Percentiles rank a stretch among this genome's conserved stretches.
Evolutionary conservation across 352 stramenopile species (phyloP).

Genomic region (Phytophthora melonis): DNA sequence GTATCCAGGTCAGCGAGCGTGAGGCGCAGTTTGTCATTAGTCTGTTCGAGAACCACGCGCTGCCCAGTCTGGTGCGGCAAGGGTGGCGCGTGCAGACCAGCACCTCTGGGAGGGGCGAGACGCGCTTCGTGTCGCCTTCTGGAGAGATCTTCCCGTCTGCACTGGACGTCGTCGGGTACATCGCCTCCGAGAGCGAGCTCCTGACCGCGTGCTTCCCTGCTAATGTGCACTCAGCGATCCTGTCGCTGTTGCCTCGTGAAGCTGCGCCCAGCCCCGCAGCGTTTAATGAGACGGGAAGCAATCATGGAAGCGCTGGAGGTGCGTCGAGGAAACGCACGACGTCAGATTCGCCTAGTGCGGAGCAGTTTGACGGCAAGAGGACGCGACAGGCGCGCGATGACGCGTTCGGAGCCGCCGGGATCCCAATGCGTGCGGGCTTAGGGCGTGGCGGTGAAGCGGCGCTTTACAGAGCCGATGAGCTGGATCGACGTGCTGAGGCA

Average conservation of each 20-base stretch:
- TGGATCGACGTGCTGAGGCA: slow-evolving; percentile 27
- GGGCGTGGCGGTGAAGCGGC: slow-evolving; percentile 12
- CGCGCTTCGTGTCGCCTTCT: slow-evolving; percentile 35
- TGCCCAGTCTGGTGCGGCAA: slow-evolving; percentile 68
- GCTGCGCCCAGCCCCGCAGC: slow-evolving; percentile 6
- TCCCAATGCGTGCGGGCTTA: slow-evolving; percentile 11
- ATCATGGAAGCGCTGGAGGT: slow-evolving; percentile 17
- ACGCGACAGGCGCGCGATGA: slow-evolving; percentile 39
- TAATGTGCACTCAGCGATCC: slow-evolving; percentile 78
- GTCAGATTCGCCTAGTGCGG: slow-evolving; percentile 31
- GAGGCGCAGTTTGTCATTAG: slow-evolving; percentile 80
- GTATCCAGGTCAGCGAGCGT: slow-evolving; percentile 71
- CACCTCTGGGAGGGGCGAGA: slow-evolving; percentile 34
- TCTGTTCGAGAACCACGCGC: slow-evolving; percentile 84
- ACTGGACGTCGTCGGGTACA: slow-evolving; percentile 80
- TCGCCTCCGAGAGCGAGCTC: slow-evolving; percentile 71
- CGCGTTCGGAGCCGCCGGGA: slow-evolving; percentile 11
- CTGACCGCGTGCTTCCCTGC: slow-evolving; percentile 70
- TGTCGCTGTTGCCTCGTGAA: slow-evolving; percentile 68
- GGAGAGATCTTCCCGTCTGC: slow-evolving; percentile 66
- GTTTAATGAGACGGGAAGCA: slow-evolving; percentile 21
- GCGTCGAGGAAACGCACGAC: slow-evolving; percentile 37
- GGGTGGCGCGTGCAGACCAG: slow-evolving; percentile 70
- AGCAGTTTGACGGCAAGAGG: slow-evolving; percentile 40
- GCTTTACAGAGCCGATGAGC: slow-evolving; percentile 27